Evolutionary conservation across 495 filamentous ascomycete genomes (phyloP), one percentile per base, ranked within the genome.

Genomic region (Lasiosphaeria hispida): DNA sequence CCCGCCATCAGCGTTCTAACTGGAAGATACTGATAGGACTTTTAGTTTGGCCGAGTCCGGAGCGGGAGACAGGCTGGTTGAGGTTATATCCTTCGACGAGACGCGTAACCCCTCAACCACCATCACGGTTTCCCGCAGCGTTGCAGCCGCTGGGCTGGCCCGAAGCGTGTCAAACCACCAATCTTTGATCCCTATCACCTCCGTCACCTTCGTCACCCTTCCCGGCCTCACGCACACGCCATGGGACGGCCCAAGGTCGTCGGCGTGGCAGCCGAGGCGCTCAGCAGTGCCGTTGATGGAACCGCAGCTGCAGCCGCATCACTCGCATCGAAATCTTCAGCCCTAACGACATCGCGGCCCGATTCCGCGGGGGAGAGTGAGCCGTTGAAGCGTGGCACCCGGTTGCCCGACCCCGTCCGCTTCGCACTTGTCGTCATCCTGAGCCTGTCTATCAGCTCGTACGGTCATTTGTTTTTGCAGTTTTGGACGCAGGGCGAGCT

Each of bases 401-500:
- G 70, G 19, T 68, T 87, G n/a, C 85, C 87, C 3, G 62, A 69
- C 17, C 57, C 66, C 8, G 64, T 83, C 6, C 83, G 84, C 37
- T 89, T 92, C 61, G 75, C 80, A 15, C 75, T 92, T 2, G 77
- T 87, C 4, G 78, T 87, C 10, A 44, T 86, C 11, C 68, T 87
- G 55, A 93, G 84, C 71, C 73, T 92, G 44, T 66, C 72, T 17
- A 53, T 89, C 18, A 84, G 81, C 59, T 76, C 80, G 0, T 48
- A 82, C 3, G 73, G 86, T 1, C 85, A 86, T 61, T 77, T 81
- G 13, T 50, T 86, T 13, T 71, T 80, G 2, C 73, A 81, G 19
- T 64, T 74, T 3, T 73, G 79, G 48, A 75, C 73, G 5, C 53
- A 70, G 10, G 78, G 76, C 14, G 85, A 91, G 59, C 71, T 94